Conservation (phyloP, 192 early-diverging fungal species). For the Coemansia sp. region DNA sequence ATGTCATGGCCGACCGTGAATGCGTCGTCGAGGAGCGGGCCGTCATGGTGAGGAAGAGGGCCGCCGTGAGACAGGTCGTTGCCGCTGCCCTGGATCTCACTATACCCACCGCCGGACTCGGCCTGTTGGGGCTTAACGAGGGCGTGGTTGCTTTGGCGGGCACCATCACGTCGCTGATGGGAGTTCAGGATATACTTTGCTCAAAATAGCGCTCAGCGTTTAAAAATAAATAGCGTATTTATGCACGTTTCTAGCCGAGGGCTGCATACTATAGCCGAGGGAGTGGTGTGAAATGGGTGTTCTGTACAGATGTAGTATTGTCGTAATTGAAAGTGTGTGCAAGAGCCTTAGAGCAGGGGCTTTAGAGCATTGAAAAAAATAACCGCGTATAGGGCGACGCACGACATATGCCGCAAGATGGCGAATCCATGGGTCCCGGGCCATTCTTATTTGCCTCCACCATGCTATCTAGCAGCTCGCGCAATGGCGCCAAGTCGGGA, state of each 20-base stretch:
- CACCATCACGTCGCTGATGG: constrained; percentile 55
- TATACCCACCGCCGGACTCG: constrained; percentile 51
- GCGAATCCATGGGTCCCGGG: constrained; percentile 26
- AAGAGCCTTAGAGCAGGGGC: neutral
- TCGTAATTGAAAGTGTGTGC: neutral
- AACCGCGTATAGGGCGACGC: constrained; percentile 50
- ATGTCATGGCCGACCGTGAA: constrained; percentile 33
- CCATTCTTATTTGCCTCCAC: constrained; percentile 6
- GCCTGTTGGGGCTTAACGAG: constrained; percentile 46
- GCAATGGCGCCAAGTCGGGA: constrained; percentile 28
- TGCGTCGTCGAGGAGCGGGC: constrained; percentile 31
- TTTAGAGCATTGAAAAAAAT: constrained; percentile 49
- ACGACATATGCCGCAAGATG: constrained; percentile 37
- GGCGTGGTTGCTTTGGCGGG: constrained; percentile 57
- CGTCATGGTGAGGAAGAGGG: constrained; percentile 12
- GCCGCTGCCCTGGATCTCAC: constrained; percentile 46
- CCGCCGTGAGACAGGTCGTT: constrained; percentile 26
- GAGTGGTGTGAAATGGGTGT: neutral
- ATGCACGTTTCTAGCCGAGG: constrained; percentile 1
- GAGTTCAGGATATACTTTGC: constrained; percentile 34
- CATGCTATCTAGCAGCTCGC: constrained; percentile 29
- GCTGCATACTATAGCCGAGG: neutral
- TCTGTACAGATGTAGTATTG: constrained; percentile 3
- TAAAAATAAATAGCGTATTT: neutral
- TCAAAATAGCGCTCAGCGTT: neutral